Evolutionary conservation across 2,329 filamentous ascomycete species (phyloP).

Genomic region (Graphiopsis chlorocephala): DNA sequence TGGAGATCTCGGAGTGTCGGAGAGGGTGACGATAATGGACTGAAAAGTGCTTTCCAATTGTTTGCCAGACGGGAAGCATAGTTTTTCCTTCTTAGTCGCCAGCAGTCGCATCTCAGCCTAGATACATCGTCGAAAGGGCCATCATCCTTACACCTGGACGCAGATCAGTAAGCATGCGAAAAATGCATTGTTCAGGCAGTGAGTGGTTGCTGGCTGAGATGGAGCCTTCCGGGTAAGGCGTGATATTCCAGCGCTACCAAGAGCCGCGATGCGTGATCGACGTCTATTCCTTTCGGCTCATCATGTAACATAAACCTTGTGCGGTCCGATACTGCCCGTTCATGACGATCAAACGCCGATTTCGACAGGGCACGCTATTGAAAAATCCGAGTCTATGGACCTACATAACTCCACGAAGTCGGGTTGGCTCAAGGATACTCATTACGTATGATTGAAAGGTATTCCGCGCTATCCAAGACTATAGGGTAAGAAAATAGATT

Average conservation of each 20-base stretch:
- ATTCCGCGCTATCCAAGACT: not conserved
- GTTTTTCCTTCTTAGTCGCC: not conserved
- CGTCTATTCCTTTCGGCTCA: not conserved
- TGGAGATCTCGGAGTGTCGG: constrained; percentile 4
- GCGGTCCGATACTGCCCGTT: constrained; percentile 1
- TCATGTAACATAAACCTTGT: constrained; percentile 3
- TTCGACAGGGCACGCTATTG: not conserved
- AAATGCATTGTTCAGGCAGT: not conserved
- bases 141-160: not conserved
- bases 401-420: not conserved
- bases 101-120: not conserved
- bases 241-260: not conserved
- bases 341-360: not conserved
- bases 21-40: not conserved
- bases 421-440: not conserved
- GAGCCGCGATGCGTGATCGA: not conserved
- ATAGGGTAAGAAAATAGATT: constrained; percentile 6
- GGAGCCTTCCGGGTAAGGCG: constrained; percentile 2
- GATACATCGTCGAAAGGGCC: not conserved
- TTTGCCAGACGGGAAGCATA: not conserved
- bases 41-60: not conserved
- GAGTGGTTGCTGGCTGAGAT: not conserved
- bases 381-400: not conserved
- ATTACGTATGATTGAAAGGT: not conserved
- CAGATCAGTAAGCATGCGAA: not conserved